A percentile compares a stretch with the other conserved stretches of the same genome.
Conservation (phyloP, 768 basidiomycete species). For the Auriscalpium microsporum region DNA sequence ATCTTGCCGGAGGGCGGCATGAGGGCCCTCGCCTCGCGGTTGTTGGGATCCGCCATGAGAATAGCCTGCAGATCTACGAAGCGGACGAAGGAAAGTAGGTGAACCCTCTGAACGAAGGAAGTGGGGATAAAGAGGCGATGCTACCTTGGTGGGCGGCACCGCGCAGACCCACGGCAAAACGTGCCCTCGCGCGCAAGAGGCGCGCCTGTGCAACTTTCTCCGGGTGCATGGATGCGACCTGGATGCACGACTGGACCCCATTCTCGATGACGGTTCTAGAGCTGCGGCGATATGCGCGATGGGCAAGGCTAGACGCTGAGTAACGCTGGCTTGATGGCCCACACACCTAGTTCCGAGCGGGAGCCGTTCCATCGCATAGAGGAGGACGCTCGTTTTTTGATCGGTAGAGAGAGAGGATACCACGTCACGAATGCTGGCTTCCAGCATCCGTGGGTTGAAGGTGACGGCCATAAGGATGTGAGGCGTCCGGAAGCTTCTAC, state of each 20-base stretch:
- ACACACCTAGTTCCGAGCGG: slow-evolving; percentile 54
- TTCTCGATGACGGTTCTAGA: slow-evolving; percentile 64
- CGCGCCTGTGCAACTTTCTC: slow-evolving; percentile 51
- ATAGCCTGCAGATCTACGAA: slow-evolving; percentile 57
- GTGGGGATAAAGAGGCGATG: slow-evolving; percentile 13
- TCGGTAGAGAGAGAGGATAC: slow-evolving; percentile 47
- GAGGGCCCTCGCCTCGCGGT: slow-evolving; percentile 57
- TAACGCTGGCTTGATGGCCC: background rate
- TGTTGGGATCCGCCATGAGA: slow-evolving; percentile 51
- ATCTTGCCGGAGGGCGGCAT: slow-evolving; percentile 32
- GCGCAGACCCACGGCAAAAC: slow-evolving; percentile 50
- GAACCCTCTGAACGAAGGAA: background rate
- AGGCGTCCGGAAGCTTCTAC: background rate
- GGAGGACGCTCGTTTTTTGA: slow-evolving; percentile 61
- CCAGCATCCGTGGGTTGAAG: slow-evolving; percentile 71
- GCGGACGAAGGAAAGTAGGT: background rate
- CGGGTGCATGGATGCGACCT: slow-evolving; percentile 43
- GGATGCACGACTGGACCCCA: slow-evolving; percentile 62
- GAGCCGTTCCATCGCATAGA: slow-evolving; percentile 80
- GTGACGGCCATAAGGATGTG: slow-evolving; percentile 36
- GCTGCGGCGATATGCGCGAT: slow-evolving; percentile 19
- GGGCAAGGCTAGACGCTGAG: background rate
- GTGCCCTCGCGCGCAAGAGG: slow-evolving; percentile 57
- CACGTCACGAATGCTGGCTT: slow-evolving; percentile 68
- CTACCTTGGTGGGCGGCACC: slow-evolving; percentile 61